A percentile compares a stretch with the other conserved stretches of the same genome.
Evolutionary conservation across 306 rosid genomes (phyloP).

Genomic region (Coriaria nepalensis): DNA sequence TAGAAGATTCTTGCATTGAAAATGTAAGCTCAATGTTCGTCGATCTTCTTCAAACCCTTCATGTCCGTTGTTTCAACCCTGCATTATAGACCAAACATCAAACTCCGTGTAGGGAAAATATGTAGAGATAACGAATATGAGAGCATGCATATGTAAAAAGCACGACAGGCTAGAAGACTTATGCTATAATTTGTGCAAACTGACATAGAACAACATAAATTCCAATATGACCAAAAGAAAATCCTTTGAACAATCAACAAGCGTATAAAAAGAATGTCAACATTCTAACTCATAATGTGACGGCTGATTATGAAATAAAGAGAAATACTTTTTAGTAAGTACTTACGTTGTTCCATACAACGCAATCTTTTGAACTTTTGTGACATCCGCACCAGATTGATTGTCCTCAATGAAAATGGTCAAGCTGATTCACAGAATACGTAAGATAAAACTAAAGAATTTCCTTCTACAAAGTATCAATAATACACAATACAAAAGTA

Average conservation of each 20-base stretch:
- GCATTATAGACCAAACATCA: slow-evolving; percentile 30
- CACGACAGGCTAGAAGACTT: neutral
- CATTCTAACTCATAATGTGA: neutral
- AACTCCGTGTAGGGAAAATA: neutral
- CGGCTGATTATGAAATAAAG: neutral
- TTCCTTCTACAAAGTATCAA: neutral
- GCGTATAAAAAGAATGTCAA: no score
- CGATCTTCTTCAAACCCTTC: slow-evolving; percentile 97
- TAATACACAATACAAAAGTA: slow-evolving; percentile 2
- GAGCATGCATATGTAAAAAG: slow-evolving; percentile 2
- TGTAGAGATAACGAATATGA: neutral
- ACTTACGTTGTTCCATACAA: slow-evolving; percentile 88
- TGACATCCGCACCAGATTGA: slow-evolving; percentile 60
- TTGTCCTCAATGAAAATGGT: slow-evolving; percentile 87
- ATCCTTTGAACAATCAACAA: no score
- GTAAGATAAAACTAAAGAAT: slow-evolving; percentile 12
- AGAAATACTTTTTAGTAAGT: slow-evolving; percentile 4
- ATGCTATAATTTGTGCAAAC: no score
- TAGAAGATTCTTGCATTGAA: no score
- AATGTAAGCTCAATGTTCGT: slow-evolving; percentile 32
- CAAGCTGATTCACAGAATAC: slow-evolving; percentile 48
- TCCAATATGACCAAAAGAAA: no score
- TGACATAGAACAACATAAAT: no score
- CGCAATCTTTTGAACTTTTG: slow-evolving; percentile 74
- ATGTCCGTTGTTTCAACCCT: slow-evolving; percentile 96